Conservation (phyloP, 1,139 yeast genomes). For the Suhomyces chickasaworum region DNA sequence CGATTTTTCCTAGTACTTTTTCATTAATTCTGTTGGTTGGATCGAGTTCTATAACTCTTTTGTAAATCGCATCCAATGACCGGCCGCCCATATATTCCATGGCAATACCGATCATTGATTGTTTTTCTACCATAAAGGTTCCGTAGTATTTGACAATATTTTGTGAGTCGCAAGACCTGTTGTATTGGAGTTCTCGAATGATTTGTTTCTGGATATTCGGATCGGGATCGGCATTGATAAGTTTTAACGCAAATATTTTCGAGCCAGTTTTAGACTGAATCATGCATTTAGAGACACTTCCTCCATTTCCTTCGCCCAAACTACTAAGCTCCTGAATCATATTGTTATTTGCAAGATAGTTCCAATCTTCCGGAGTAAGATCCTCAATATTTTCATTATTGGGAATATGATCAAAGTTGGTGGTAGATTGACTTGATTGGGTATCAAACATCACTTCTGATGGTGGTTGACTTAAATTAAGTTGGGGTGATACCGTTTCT, state of each 20-base stretch:
- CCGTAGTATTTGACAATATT: conserved; percentile 92
- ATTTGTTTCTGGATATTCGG: conserved; percentile 86
- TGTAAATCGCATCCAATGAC: conserved; percentile 88
- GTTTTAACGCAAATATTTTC: conserved; percentile 81
- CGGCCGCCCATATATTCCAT: conserved; percentile 98
- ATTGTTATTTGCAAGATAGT: conserved; percentile 55
- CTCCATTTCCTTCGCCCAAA: conserved; percentile 95
- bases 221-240: conserved; percentile 73
- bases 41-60: conserved; percentile 54
- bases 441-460: not conserved
- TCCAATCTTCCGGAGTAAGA: conserved; percentile 81
- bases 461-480: not conserved
- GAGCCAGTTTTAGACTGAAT: conserved; percentile 36
- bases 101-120: conserved; percentile 79
- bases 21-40: conserved; percentile 89
- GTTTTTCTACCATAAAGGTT: conserved; percentile 75
- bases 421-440: not conserved
- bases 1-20: conserved; percentile 85
- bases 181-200: conserved; percentile 84
- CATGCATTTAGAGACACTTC: conserved; percentile 79
- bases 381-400: conserved; percentile 41
- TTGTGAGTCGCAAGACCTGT: conserved; percentile 77
- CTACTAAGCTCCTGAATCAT: conserved; percentile 64
- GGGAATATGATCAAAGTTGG: conserved; percentile 2
- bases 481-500: conserved; percentile 11